Base-by-base conservation (phyloP, 352 stramenopile species). In the Peronospora farinosa region DNA sequence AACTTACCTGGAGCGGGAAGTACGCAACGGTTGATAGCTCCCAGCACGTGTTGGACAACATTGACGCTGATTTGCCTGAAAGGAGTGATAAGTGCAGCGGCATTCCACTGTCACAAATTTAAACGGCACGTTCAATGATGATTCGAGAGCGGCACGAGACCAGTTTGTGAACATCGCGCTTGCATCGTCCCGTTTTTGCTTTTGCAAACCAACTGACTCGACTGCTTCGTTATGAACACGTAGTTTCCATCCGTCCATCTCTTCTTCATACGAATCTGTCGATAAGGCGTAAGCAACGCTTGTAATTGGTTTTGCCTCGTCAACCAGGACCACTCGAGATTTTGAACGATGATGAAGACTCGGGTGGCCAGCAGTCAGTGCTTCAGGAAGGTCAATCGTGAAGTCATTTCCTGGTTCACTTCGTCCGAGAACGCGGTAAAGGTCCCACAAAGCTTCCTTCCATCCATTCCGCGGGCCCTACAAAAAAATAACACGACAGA, bases 251-350 rank as follows among this genome's bases (percentile, higher is more conserved):
- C 64, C 68, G 17, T 73, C 63, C 16, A 91, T 33, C 23, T 89
- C 70, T 21, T 88, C 69, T 47, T 88, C 76, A 31, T 96, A 92
- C 39, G 96, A 84, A 47, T 84, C 74, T 7, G 93, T 98, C 5
- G 87, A 84, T 38, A 99, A 74, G 15, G 94, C 95, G 57, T 98
- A 97, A 15, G 96, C 93, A 55, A 98, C 95, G 8, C 87, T 95
- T 17, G 94, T 98, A 39, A 96, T 96, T 1, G 90, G 88, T 53
- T 95, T 77, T 15, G 93, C 75, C 47, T 98, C 93, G 63, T 96
- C 84, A 11, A 98, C 95, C 23, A 95, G 74, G 17, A 98, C 82
- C 5, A 97, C 77, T 40, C 82, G 75, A 32, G 88, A 86, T 53
- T 90, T 87, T 37, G 92, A 86, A 38, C 89, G 92, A 33, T 80